These are phyloP conservation scores for Calvatia gigantea DNA, from an alignment of 768 basidiomycete species.

Conservation along the genomic window DNA sequence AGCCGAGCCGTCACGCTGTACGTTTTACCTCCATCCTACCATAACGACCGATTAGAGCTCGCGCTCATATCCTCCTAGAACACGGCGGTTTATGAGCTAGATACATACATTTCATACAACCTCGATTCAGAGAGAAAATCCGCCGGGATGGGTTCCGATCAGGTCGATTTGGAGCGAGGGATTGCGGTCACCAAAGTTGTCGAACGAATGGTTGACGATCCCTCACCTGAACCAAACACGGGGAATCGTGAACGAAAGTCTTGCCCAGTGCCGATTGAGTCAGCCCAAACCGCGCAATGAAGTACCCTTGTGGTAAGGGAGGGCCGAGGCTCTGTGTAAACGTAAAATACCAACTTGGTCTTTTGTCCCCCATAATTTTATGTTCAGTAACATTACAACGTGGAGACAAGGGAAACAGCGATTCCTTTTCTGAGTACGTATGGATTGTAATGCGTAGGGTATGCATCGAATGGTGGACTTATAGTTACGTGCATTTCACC, in stretches of 20 bases:
- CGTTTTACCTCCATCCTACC: background rate
- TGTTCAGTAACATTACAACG: too few relatives aligned
- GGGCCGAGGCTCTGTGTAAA: too few relatives aligned
- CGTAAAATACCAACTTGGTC: too few relatives aligned
- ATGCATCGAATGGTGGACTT: too few relatives aligned
- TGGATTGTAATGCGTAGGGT: too few relatives aligned
- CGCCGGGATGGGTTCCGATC: background rate
- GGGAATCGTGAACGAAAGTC: background rate
- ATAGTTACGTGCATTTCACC: too few relatives aligned
- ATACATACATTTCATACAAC: conserved; percentile 2
- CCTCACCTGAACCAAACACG: background rate
- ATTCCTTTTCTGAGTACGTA: too few relatives aligned
- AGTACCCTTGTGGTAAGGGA: background rate
- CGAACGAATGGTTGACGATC: background rate
- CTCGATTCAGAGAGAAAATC: background rate
- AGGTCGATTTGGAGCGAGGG: background rate
- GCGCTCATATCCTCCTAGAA: too few relatives aligned
- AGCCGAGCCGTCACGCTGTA: background rate
- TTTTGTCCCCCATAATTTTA: too few relatives aligned
- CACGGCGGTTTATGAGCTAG: background rate
- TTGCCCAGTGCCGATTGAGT: background rate
- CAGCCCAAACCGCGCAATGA: background rate
- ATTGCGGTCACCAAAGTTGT: background rate
- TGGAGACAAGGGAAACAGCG: too few relatives aligned
- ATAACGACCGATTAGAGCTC: too few relatives aligned